These are phyloP conservation scores for Orychophragmus violaceus DNA, from an alignment of 345 rosid genomes.

Conservation along the genomic window DNA sequence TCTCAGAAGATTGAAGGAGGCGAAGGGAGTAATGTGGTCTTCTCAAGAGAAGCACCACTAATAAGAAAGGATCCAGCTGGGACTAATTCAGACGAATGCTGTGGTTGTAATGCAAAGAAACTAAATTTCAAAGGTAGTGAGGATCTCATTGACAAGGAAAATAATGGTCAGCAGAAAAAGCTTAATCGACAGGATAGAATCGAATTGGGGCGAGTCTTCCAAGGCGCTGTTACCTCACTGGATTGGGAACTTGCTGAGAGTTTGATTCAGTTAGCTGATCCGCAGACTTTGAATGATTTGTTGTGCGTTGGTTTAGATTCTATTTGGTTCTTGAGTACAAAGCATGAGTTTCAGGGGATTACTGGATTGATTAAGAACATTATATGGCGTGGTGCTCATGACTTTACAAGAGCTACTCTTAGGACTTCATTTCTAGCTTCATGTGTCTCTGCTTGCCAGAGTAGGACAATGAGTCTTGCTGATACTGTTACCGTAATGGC, in stretches of 20 bases:
- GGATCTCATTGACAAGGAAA: conserved; percentile 41
- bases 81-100: conserved; percentile 35
- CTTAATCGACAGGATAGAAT: conserved; percentile 72
- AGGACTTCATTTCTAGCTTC: conserved; percentile 93
- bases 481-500: conserved; percentile 92
- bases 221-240: too few species aligned
- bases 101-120: conserved; percentile 40
- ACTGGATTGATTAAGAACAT: conserved; percentile 68
- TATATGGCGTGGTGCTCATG: conserved; percentile 72
- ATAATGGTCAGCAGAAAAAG: conserved; percentile 44
- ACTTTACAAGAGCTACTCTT: conserved; percentile 87
- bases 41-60: conserved; percentile 58
- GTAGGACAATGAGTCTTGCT: conserved; percentile 77
- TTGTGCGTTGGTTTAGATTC: conserved; percentile 82
- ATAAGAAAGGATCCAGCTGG: conserved; percentile 39
- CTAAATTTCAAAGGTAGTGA: conserved; percentile 44
- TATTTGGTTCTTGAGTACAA: conserved; percentile 85
- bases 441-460: conserved; percentile 95
- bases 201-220: too few species aligned
- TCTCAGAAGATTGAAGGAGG: too few species aligned
- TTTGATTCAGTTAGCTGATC: too few species aligned
- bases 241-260: too few species aligned
- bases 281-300: conserved; percentile 79
- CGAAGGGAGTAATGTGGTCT: too few species aligned
- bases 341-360: conserved; percentile 58